Base-by-base conservation (phyloP, 2,329 filamentous ascomycete genomes). In the Uncinocarpus reesii region DNA sequence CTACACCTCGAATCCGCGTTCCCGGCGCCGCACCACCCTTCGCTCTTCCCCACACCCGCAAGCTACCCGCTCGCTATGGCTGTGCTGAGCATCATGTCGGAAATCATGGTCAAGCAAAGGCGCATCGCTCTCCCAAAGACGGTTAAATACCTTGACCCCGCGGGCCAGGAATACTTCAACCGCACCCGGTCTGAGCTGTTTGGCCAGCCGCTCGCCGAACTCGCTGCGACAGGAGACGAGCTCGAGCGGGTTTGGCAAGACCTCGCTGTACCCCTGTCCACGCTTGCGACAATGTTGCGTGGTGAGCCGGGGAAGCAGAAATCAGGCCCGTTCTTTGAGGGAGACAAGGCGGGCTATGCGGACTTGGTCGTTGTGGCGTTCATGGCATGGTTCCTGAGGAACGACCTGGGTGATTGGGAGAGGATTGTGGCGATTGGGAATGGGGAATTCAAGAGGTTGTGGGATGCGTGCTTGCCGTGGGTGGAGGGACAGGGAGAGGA, bases 1-100 rank as follows among this genome's bases (percentile, higher is more conserved):
- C 51, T 61, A 24, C 67, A 69, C 52, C 59, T 70, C 43, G 64
- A 68, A 47, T 52, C 57, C 7, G 63, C 60, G 10, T 69, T 69
- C 51, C 63, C 64, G 1, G 49, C 60, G 8, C 63, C 60, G 1
- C 50, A 63, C 11, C 48, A 69, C 7, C 57, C 56, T 3, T 52
- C 66, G 40, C 58, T 56, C 5, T 65, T 64, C 21, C 60, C 60
- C 15, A 56, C 62, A 4, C 61, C 60, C 31, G 51, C 58, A 35
- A 62, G 65, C 49, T 58, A 62, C 35, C 42, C 56, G 1, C 55
- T 60, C 51, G 55, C 59, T 20, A 58, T 64, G 16, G 55, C 55
- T 13, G 57, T 56, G 8, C 42, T 60, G 26, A 62, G 57, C 11
- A 16, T 52, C n/a, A 10, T 53, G 1, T 4, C 18, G 13, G 36